A percentile compares a stretch with the other conserved stretches of the same genome.
Conservation (phyloP, 2,329 filamentous ascomycete genomes). For the Dothidotthia symphoricarpi region DNA sequence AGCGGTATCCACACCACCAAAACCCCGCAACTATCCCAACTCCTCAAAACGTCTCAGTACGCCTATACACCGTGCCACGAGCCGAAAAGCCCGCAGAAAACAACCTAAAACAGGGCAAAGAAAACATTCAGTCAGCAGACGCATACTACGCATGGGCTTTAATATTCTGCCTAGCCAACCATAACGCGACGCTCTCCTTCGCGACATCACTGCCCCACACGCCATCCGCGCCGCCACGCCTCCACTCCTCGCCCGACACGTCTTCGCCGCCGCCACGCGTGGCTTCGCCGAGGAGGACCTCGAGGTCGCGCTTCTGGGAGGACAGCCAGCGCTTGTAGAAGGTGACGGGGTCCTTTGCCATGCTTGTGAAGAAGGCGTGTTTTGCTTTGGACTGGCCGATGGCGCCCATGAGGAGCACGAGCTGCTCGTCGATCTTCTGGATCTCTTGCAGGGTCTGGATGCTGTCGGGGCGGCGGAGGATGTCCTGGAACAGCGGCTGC, state of each 20-base stretch:
- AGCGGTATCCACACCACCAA: too few relatives aligned
- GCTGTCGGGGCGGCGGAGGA: constrained; percentile 44
- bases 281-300: constrained; percentile 81
- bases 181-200: constrained; percentile 61
- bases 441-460: constrained; percentile 74
- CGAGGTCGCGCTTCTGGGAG: constrained; percentile 86
- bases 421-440: constrained; percentile 74
- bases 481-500: constrained; percentile 61
- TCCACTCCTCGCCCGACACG: constrained; percentile 66
- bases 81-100: too few relatives aligned
- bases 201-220: constrained; percentile 64
- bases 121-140: too few relatives aligned
- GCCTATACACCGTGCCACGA: too few relatives aligned
- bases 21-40: too few relatives aligned
- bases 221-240: constrained; percentile 60
- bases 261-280: constrained; percentile 55
- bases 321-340: constrained; percentile 88
- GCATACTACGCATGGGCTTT: constrained; percentile 33
- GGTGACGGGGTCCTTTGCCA: constrained; percentile 76
- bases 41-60: too few relatives aligned
- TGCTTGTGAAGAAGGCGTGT: constrained; percentile 77
- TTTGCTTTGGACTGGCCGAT: constrained; percentile 84
- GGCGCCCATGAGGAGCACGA: constrained; percentile 79
- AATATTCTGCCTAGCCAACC: constrained; percentile 49
- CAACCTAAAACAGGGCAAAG: too few relatives aligned